Evolutionary conservation across 768 basidiomycete genomes (phyloP).

Genomic region (Termitomyces sp.): DNA sequence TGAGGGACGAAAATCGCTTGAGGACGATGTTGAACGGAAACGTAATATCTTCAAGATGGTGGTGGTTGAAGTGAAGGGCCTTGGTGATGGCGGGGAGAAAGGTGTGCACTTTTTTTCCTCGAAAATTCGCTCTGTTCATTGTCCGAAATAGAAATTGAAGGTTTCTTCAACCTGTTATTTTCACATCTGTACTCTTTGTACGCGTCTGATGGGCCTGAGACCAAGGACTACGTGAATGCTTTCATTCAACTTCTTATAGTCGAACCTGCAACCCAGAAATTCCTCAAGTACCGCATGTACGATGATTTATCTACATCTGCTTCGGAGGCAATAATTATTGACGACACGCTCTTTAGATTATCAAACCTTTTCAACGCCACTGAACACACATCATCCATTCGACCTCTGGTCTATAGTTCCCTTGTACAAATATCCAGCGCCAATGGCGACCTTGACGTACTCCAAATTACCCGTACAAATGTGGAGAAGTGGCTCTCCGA

Average conservation of each 20-base stretch:
- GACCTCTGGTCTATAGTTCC: constrained; percentile 57
- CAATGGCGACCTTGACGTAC: constrained; percentile 59
- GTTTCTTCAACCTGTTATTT: constrained; percentile 82
- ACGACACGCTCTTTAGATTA: constrained; percentile 42
- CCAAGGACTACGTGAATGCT: constrained; percentile 49
- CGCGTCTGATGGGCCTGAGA: constrained; percentile 51
- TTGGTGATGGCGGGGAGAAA: constrained; percentile 78
- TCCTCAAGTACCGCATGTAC: constrained; percentile 76
- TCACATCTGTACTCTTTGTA: constrained; percentile 68
- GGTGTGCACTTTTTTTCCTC: constrained; percentile 36
- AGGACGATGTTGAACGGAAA: constrained; percentile 51
- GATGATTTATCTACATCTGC: constrained; percentile 20
- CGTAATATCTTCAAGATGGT: constrained; percentile 58
- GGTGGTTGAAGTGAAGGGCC: constrained; percentile 55
- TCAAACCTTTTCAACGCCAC: constrained; percentile 81
- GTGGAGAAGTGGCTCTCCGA: constrained; percentile 79
- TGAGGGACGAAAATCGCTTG: constrained; percentile 50
- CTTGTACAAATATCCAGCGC: constrained; percentile 58
- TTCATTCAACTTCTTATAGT: constrained; percentile 50
- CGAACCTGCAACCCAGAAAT: constrained; percentile 49
- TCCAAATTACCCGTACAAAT: constrained; percentile 55
- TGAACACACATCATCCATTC: constrained; percentile 62
- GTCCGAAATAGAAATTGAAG: constrained; percentile 65
- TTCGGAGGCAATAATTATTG: constrained; percentile 1
- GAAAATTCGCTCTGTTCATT: constrained; percentile 4